Evolutionary conservation across 208 protist genomes (phyloP).

Genomic region (Porcisia deanei): DNA sequence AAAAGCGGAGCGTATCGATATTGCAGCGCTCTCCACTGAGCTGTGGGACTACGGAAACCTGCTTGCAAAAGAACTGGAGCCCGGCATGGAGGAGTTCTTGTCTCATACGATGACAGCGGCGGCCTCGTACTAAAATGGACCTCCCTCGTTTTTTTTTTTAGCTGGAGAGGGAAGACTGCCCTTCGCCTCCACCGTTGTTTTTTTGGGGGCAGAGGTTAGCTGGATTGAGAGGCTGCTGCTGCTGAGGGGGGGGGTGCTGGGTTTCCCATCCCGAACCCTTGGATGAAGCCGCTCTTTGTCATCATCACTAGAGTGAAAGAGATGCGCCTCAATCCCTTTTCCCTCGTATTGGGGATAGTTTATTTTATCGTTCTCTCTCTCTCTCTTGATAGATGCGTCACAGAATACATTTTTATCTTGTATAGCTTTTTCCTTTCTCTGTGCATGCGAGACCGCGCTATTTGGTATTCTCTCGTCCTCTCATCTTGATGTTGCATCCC

Average conservation of each 20-base stretch:
- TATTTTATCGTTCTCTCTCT: background rate
- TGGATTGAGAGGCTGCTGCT: background rate
- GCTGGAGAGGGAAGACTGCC: no score
- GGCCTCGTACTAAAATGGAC: slow-evolving; percentile 35
- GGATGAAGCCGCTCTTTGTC: background rate
- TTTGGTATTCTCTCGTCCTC: background rate
- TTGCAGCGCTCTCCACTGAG: slow-evolving; percentile 60
- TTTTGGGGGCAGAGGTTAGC: background rate
- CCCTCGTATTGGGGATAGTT: background rate
- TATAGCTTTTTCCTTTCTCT: background rate
- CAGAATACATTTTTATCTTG: background rate
- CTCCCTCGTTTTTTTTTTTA: background rate
- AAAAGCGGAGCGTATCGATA: slow-evolving; percentile 68
- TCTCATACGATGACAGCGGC: slow-evolving; percentile 76
- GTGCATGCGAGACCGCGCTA: background rate
- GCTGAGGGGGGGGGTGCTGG: background rate
- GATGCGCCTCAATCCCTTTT: background rate
- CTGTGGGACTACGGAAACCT: slow-evolving; percentile 77
- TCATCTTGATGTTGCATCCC: background rate
- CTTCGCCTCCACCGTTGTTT: background rate
- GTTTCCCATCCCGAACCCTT: background rate
- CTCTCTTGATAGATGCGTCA: background rate
- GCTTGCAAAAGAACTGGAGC: slow-evolving; percentile 66
- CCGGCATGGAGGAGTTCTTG: slow-evolving; percentile 83
- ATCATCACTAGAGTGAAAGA: background rate